Conservation (phyloP, 306 rosid genomes). For the Cicer cuneatum region DNA sequence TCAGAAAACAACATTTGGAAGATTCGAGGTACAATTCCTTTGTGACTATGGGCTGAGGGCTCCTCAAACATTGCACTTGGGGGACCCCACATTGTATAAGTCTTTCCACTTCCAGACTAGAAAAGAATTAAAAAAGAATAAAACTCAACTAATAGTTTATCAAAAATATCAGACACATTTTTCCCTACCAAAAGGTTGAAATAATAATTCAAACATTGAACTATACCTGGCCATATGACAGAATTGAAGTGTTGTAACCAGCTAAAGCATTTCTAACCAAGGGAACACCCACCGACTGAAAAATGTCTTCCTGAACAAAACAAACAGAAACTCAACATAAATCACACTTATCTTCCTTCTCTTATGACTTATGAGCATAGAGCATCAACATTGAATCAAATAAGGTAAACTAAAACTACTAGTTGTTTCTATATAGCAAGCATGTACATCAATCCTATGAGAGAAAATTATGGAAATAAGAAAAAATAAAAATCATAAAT, state of each 20-base stretch:
- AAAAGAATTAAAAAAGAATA: background rate
- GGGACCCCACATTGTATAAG: slow-evolving; percentile 98
- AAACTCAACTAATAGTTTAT: background rate
- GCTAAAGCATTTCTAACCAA: slow-evolving; percentile 86
- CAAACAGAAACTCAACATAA: slow-evolving; percentile 40
- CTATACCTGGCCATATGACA: slow-evolving; percentile 92
- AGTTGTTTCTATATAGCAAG: background rate
- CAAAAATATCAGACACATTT: background rate
- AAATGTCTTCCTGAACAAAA: slow-evolving; percentile 80
- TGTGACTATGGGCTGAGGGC: slow-evolving; percentile 63
- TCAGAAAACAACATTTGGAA: slow-evolving; percentile 82
- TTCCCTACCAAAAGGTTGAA: background rate
- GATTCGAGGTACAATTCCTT: slow-evolving; percentile 91
- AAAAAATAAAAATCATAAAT: slow-evolving; percentile 4
- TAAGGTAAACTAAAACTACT: slow-evolving; percentile 22
- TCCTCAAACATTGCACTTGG: slow-evolving; percentile 95
- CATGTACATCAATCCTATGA: slow-evolving; percentile 13
- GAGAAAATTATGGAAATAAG: background rate
- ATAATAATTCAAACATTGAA: slow-evolving; percentile 25
- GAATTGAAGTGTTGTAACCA: slow-evolving; percentile 84
- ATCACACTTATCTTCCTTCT: slow-evolving; percentile 32
- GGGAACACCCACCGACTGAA: slow-evolving; percentile 74
- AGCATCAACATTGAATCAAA: slow-evolving; percentile 36
- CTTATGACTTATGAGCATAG: background rate
- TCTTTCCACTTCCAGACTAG: slow-evolving; percentile 94